These are phyloP conservation scores for Aspergillus panamensis DNA, from an alignment of 495 filamentous ascomycete genomes.

Conservation along the genomic window DNA sequence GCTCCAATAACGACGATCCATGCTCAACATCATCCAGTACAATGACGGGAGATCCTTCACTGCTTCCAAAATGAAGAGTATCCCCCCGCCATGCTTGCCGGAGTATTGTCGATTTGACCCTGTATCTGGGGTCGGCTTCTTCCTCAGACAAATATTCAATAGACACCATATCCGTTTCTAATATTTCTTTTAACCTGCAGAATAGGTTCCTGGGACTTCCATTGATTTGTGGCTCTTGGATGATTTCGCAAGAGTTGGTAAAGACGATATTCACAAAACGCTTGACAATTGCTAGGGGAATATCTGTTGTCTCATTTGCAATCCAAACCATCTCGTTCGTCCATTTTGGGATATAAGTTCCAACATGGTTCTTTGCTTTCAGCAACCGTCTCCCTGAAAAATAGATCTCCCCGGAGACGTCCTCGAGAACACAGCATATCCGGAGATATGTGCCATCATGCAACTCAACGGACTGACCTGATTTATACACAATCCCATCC, in stretches of 20 bases:
- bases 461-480: slow-evolving; percentile 26
- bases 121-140: slow-evolving; percentile 24
- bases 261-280: slow-evolving; percentile 27
- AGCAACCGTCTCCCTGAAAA: slow-evolving; percentile 25
- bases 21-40: slow-evolving; percentile 20
- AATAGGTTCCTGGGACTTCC: slow-evolving; percentile 14
- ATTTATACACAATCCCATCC: slow-evolving; percentile 21
- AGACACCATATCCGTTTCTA: slow-evolving; percentile 16
- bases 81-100: slow-evolving; percentile 33
- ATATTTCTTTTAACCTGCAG: slow-evolving; percentile 31
- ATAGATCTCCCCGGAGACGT: slow-evolving; percentile 8
- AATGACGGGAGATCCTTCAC: background rate
- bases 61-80: slow-evolving; percentile 30
- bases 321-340: slow-evolving; percentile 30
- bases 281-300: slow-evolving; percentile 24
- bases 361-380: slow-evolving; percentile 6
- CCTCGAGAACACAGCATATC: slow-evolving; percentile 16
- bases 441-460: slow-evolving; percentile 21
- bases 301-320: slow-evolving; percentile 12
- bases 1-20: slow-evolving; percentile 14
- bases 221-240: slow-evolving; percentile 4
- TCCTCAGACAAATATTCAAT: slow-evolving; percentile 30
- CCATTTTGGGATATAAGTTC: slow-evolving; percentile 22
- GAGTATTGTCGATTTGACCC: slow-evolving; percentile 14
- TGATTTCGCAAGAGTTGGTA: slow-evolving; percentile 29